Evolutionary conservation across 2,329 filamentous ascomycete species (phyloP).

Genomic region (Monilinia fructicola): DNA sequence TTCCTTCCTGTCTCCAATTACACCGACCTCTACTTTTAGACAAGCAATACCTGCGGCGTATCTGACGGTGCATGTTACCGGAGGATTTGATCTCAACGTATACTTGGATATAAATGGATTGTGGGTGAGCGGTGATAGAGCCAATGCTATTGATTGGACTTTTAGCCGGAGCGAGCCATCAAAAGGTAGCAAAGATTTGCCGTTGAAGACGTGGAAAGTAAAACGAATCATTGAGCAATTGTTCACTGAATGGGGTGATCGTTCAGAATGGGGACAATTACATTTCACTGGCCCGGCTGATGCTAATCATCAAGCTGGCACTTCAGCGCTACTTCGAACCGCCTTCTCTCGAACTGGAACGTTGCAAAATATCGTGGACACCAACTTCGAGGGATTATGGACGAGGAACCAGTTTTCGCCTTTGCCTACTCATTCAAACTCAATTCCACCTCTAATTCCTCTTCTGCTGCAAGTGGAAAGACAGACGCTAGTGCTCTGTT

Average conservation of each 20-base stretch:
- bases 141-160: slow-evolving; percentile 69
- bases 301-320: slow-evolving; percentile 68
- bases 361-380: slow-evolving; percentile 65
- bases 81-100: slow-evolving; percentile 61
- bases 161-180: slow-evolving; percentile 49
- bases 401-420: slow-evolving; percentile 79
- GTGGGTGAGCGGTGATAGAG: slow-evolving; percentile 77
- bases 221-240: slow-evolving; percentile 61
- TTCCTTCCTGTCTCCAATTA: slow-evolving; percentile 51
- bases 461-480: slow-evolving; percentile 32
- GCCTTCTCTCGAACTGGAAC: slow-evolving; percentile 67
- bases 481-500: slow-evolving; percentile 62
- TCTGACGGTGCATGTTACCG: slow-evolving; percentile 67
- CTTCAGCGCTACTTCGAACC: slow-evolving; percentile 63
- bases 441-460: slow-evolving; percentile 41
- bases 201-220: slow-evolving; percentile 67
- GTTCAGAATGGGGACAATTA: slow-evolving; percentile 80
- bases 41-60: slow-evolving; percentile 68
- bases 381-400: slow-evolving; percentile 67
- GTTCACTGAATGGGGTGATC: slow-evolving; percentile 73
- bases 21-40: slow-evolving; percentile 38
- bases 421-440: slow-evolving; percentile 67
- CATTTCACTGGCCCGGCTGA: slow-evolving; percentile 72
- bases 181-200: slow-evolving; percentile 41
- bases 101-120: slow-evolving; percentile 72